Evolutionary conservation across 2,329 filamentous ascomycete genomes (phyloP), one percentile per base, ranked within the genome.

Genomic region (Biscogniauxia mediterranea): DNA sequence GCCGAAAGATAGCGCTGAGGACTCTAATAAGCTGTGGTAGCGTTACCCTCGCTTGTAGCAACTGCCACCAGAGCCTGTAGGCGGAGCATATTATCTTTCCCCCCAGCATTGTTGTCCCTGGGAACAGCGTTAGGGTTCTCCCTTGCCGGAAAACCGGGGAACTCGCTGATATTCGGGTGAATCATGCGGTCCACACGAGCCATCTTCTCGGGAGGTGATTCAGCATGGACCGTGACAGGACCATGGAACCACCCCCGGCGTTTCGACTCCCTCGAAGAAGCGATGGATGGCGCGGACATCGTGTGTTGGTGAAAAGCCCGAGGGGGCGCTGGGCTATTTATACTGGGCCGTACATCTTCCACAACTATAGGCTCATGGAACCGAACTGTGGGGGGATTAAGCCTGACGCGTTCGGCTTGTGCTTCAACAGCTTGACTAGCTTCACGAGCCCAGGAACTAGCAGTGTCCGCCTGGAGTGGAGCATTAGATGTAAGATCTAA

Each of bases 231-330:
- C 0, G 75, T 71, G 13, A 76, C 71, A 0, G 82, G 81, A 0
- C 82, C 82, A 50, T 91, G 86, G 68, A 92, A 92, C 89, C 89
- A 93, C 1, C 83, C 90, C 61, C 89, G 87, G 2, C 90, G 83
- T 70, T 90, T 91, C 28, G 78, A 79, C 64, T 85, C 86, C 8
- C 85, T 81, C 3, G 84, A 80, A 0, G 84, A 86, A 9, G 81
- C 78, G 38, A 83, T 76, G 0, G 80, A 78, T 0, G 85, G 85
- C 1, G 85, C 85, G 3, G 85, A 88, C 76, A 85, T 81, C 17
- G 85, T 86, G 60, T 88, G 81, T 42, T 87, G 83, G 60, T 86
- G 83, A 21, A 78, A 72, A 51, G 73, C 69, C 72, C 70, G 64
- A 67, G 68, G 64, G 5, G 63, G 52, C 25, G 54, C 3, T 9